phyloP scores from a whole-genome alignment of 768 basidiomycete genomes.

The Roridomyces roridus region DNA sequence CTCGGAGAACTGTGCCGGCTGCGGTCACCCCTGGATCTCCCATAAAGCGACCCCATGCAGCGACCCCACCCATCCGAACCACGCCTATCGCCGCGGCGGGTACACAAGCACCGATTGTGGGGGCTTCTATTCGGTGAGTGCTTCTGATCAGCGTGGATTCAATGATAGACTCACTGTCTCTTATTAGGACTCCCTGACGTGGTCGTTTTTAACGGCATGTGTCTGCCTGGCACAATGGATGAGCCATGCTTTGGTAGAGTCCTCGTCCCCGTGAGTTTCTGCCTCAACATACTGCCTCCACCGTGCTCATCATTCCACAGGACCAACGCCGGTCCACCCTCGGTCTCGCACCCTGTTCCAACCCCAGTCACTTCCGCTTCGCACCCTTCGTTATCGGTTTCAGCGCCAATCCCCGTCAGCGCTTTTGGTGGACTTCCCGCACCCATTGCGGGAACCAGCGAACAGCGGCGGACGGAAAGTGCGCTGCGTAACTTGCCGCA shows the following conservation, averaged over 20 bases:
- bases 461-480: background rate
- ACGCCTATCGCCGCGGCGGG: background rate
- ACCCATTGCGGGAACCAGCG: background rate
- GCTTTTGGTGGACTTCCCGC: background rate
- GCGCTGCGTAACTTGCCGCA: constrained; percentile 4
- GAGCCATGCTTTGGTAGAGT: background rate
- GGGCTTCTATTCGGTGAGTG: background rate
- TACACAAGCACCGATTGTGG: background rate
- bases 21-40: background rate
- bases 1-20: background rate
- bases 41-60: background rate
- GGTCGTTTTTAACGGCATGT: background rate
- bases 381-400: no score
- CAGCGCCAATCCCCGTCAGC: background rate
- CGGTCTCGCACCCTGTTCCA: background rate
- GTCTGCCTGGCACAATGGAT: background rate
- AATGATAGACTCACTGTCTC: background rate
- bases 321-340: no score
- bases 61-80: background rate
- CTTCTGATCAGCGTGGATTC: no score
- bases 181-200: background rate
- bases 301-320: no score
- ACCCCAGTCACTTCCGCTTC: background rate
- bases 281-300: background rate
- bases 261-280: background rate